Evolutionary conservation across 176 grass and related monocot genomes (phyloP), one percentile per base, ranked within the genome.

Genomic region (Oryza meyeriana): DNA sequence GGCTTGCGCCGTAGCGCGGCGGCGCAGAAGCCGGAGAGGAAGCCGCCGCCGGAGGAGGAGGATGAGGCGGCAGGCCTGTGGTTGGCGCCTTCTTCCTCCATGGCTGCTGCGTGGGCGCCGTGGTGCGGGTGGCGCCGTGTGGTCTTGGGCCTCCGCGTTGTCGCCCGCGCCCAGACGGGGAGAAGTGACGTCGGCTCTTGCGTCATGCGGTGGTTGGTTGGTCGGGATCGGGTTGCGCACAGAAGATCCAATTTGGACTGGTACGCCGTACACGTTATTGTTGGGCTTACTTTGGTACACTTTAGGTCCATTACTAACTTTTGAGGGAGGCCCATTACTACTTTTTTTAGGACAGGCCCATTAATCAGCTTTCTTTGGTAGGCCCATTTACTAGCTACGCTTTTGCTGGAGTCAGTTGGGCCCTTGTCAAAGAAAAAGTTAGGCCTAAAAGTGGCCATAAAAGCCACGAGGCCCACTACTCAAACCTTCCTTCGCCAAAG

Each of bases 1-100:
- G 96, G 71, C 52, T 92, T 99, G 10, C 90, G 85, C 18, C 96
- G 93, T 82, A 93, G 90, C 57, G 96, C 92, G 9, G 93, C 81
- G 57, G 90, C 88, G 66, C 90, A 88, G 72, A 99, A 57, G 28
- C 79, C 75, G 63, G 86, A 91, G 75, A 91, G 55, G 77, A 90
- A 99, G 79, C 85, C 55, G 14, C 82, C 55, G 18, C 66, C 22
- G n/a, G 58, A 27, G 61, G 72, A 25, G 61, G 91, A 57, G 22
- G 31, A 32, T 10, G 84, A 83, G 44, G 89, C 72, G 38, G 82
- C 26, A 50, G 87, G 62, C 78, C 52, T 72, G 79, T 69, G 79
- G 47, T 25, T n/a, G 10, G 14, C 44, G 44, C 24, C 41, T 38
- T 69, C 82, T 28, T 80, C 79, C 22, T 83, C 88, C 88, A 89